These are phyloP conservation scores for Backusella sp. DNA, from an alignment of 192 early-diverging fungal species.

Conservation along the genomic window DNA sequence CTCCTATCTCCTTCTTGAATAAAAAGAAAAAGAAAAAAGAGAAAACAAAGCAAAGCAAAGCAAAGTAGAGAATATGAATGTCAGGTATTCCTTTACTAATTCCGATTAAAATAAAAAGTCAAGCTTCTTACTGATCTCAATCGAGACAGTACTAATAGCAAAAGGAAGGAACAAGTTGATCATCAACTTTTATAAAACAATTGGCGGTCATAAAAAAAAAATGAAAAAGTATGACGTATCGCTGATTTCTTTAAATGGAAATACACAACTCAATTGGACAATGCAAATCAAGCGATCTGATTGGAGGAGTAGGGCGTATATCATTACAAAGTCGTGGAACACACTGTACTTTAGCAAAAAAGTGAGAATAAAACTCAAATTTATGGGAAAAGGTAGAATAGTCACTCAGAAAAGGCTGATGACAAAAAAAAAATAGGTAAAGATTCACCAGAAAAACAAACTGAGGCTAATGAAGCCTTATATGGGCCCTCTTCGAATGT, in stretches of 20 bases:
- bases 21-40: background rate
- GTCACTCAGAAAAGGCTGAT: too few species aligned
- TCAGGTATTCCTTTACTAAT: background rate
- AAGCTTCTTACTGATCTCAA: conserved; percentile 7
- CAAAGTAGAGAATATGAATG: background rate
- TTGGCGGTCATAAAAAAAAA: background rate
- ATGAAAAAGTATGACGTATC: background rate
- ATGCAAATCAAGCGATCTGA: background rate
- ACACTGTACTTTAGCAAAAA: too few species aligned
- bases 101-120: background rate
- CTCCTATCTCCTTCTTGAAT: background rate
- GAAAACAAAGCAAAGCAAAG: background rate
- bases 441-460: too few species aligned
- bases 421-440: too few species aligned
- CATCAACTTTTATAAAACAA: background rate
- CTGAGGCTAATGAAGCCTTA: too few species aligned
- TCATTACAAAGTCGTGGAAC: too few species aligned
- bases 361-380: too few species aligned
- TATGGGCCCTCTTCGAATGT: too few species aligned
- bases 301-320: background rate
- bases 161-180: background rate
- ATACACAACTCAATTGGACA: background rate
- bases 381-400: too few species aligned
- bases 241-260: background rate
- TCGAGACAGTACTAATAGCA: background rate